Evolutionary conservation across 164 flowering plant species (phyloP).

Genomic region (Saururus chinensis): DNA sequence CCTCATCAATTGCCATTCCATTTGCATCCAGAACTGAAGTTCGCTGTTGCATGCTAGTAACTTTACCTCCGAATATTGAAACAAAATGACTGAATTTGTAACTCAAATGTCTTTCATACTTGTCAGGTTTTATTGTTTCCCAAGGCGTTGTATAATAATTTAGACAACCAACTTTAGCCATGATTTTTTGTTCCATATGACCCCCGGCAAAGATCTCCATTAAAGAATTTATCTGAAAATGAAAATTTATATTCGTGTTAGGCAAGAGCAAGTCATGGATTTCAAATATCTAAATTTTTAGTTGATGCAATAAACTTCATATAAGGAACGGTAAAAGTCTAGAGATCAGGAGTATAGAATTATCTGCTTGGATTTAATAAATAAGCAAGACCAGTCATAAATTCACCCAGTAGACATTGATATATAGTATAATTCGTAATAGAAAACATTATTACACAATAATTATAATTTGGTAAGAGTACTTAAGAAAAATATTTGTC

Average conservation of each 20-base stretch:
- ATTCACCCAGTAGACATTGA: too few relatives aligned
- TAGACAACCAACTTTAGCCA: constrained; percentile 66
- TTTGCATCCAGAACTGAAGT: constrained; percentile 19
- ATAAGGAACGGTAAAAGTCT: too few relatives aligned
- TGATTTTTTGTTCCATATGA: constrained; percentile 43
- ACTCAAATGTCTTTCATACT: constrained; percentile 41
- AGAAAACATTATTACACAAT: too few relatives aligned
- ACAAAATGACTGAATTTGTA: constrained; percentile 55
- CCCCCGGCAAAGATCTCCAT: constrained; percentile 78
- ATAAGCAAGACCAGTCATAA: too few relatives aligned
- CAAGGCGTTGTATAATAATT: constrained; percentile 44
- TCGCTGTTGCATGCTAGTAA: constrained; percentile 57
- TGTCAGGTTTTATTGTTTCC: constrained; percentile 37
- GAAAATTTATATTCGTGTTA: not conserved
- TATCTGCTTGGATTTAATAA: too few relatives aligned
- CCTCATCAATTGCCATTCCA: constrained; percentile 62
- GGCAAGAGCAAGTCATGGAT: too few relatives aligned
- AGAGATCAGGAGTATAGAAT: too few relatives aligned
- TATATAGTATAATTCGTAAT: too few relatives aligned
- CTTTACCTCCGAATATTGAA: constrained; percentile 67
- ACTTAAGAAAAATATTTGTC: too few relatives aligned
- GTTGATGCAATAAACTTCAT: too few relatives aligned
- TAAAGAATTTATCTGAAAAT: constrained; percentile 43
- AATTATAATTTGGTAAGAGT: too few relatives aligned
- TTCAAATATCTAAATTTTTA: too few relatives aligned